Conservation (phyloP, 2,329 filamentous ascomycete genomes). For the Ramichloridium luteum region DNA sequence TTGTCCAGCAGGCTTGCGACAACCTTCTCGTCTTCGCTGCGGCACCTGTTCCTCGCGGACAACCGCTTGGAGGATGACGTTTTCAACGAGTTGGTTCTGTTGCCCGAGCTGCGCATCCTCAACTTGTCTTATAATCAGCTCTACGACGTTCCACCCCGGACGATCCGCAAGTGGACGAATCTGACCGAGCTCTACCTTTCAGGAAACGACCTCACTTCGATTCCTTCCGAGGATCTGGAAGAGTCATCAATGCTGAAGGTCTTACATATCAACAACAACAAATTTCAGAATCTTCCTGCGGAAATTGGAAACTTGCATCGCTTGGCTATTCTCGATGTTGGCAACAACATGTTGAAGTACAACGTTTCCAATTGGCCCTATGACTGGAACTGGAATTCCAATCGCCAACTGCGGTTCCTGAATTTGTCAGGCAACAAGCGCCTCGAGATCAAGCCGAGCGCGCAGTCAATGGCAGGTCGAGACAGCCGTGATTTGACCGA, state of each 20-base stretch:
- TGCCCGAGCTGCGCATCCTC: slow-evolving; percentile 73
- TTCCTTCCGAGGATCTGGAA: slow-evolving; percentile 89
- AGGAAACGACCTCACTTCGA: slow-evolving; percentile 80
- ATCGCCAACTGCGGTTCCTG: slow-evolving; percentile 84
- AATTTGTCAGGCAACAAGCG: slow-evolving; percentile 96
- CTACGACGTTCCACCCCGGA: slow-evolving; percentile 79
- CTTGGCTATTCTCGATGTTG: slow-evolving; percentile 82
- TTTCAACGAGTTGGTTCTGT: slow-evolving; percentile 76
- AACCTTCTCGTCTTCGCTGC: slow-evolving; percentile 78
- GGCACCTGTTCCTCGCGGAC: slow-evolving; percentile 78
- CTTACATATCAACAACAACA: slow-evolving; percentile 92
- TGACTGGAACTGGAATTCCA: slow-evolving; percentile 99
- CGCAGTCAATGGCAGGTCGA: slow-evolving; percentile 35
- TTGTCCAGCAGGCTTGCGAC: slow-evolving; percentile 66
- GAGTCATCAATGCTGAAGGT: slow-evolving; percentile 78
- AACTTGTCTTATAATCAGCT: slow-evolving; percentile 94
- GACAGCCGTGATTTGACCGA: slow-evolving; percentile 69
- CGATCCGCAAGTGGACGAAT: slow-evolving; percentile 79
- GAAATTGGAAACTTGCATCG: slow-evolving; percentile 91
- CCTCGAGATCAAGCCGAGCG: slow-evolving; percentile 69
- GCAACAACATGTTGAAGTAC: slow-evolving; percentile 92
- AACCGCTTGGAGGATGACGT: slow-evolving; percentile 91
- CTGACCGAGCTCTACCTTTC: slow-evolving; percentile 88
- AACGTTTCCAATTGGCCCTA: slow-evolving; percentile 99
- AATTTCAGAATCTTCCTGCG: slow-evolving; percentile 90